Base-by-base conservation (phyloP, 768 basidiomycete genomes). In the Calocera viscosa region DNA sequence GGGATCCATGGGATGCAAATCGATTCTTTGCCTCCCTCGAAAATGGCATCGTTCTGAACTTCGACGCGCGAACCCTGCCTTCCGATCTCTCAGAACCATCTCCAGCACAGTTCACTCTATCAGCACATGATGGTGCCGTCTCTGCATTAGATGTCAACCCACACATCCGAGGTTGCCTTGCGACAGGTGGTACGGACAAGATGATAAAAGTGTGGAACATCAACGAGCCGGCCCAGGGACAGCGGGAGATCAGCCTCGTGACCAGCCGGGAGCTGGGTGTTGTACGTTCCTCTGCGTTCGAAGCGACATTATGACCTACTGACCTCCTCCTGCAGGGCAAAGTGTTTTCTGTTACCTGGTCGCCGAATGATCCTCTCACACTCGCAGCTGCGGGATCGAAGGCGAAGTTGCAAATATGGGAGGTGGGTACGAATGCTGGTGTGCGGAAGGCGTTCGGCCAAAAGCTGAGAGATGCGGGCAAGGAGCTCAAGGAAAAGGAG, bases 181-280 rank as follows among this genome's bases (percentile, higher is more conserved):
- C 83, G 19, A 98, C 96, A 0, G 96, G 95, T 22, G 96, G 96
- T 1, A 87, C 88, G 22, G 96, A 98, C 80, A 96, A 94, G 74
- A 79, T 91, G 35, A 91, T 96, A 74, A 97, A 98, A 76, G 81
- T 98, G 2, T 99, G 96, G 96, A 97, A 97, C 73, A 80, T 95
- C 60, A 80, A 78, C 47, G 88, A 89, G 68, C 85, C 85, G 53
- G 80, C 81, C 19, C 80, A 78, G 7, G 86, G 82, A 32, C 89
- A 88, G 78, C 80, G 84, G 38, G 84, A 83, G 66, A 90, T 95
- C 73, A 90, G 86, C 74, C 80, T 95, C 69, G 91, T 93, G 19
- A 87, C 86, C 1, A 89, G 90, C 11, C 78, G 94, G 67, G 94
- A 99, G 76, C 81, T 99, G 24, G 94, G 93, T 38, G 85, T 98